These are phyloP conservation scores for Exophiala aquamarina DNA, from an alignment of 2,329 filamentous ascomycete species.

Conservation along the genomic window DNA sequence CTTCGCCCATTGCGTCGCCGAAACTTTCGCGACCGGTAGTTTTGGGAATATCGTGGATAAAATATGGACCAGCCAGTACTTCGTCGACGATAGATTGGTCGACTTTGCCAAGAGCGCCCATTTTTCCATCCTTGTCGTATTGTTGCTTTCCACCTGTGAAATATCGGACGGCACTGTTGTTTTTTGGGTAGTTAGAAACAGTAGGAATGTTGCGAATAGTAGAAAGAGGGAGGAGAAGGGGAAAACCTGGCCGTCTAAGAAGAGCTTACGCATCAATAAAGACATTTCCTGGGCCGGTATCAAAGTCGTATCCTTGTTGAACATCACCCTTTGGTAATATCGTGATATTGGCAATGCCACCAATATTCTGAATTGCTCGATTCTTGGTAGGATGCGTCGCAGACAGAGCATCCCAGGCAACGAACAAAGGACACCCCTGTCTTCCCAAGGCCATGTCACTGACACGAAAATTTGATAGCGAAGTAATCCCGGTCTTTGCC, in stretches of 20 bases:
- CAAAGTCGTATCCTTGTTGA: constrained; percentile 49
- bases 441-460: constrained; percentile 29
- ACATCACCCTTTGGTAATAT: constrained; percentile 37
- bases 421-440: constrained; percentile 29
- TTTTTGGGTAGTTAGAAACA: too few relatives aligned
- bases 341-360: constrained; percentile 30
- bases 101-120: constrained; percentile 51
- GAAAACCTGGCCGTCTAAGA: too few relatives aligned
- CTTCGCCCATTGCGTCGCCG: constrained; percentile 54
- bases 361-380: constrained; percentile 28
- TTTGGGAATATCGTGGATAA: constrained; percentile 52
- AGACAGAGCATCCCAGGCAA: constrained; percentile 25
- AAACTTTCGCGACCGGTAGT: constrained; percentile 62
- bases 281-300: constrained; percentile 56
- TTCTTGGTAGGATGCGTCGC: constrained; percentile 27
- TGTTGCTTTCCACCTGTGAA: constrained; percentile 52
- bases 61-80: constrained; percentile 53
- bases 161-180: constrained; percentile 53
- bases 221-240: too few relatives aligned
- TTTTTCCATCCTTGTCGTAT: constrained; percentile 53
- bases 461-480: constrained; percentile 28
- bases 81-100: constrained; percentile 53
- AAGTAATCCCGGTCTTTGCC: constrained; percentile 28
- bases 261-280: constrained; percentile 61
- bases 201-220: too few relatives aligned